Percentiles rank a stretch among this genome's conserved stretches.
phyloP scores from a whole-genome alignment of 768 basidiomycete species.

The Tricholoma bakamatsutake region DNA sequence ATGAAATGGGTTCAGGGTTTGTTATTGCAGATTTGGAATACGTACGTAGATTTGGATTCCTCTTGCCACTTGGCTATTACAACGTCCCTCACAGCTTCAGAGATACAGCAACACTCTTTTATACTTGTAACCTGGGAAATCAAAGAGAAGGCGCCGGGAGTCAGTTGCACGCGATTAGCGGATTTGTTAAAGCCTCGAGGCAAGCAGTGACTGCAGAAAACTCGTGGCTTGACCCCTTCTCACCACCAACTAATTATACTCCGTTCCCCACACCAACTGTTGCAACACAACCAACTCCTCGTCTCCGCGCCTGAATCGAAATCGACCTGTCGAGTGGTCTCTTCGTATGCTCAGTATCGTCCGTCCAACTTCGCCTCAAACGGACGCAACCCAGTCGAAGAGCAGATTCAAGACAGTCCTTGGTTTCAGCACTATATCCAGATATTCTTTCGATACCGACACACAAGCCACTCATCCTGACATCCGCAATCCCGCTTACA shows the following conservation, averaged over 20 bases:
- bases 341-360: constrained; percentile 9
- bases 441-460: constrained; percentile 27
- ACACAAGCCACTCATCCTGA: constrained; percentile 20
- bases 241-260: constrained; percentile 5
- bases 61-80: background rate
- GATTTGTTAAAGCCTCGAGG: constrained; percentile 22
- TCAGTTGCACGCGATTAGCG: constrained; percentile 14
- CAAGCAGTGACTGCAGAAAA: constrained; percentile 13
- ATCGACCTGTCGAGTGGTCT: constrained; percentile 1
- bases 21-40: background rate
- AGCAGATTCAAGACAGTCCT: constrained; percentile 45
- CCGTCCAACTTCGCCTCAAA: constrained; percentile 10
- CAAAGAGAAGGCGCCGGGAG: constrained; percentile 5
- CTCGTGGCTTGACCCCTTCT: constrained; percentile 17
- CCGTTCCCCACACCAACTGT: constrained; percentile 3
- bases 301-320: background rate
- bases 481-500: constrained; percentile 22
- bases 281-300: background rate
- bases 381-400: constrained; percentile 25
- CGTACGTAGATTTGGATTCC: background rate
- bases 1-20: background rate
- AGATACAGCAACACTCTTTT: constrained; percentile 16
- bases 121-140: constrained; percentile 9
- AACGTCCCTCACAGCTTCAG: constrained; percentile 2
- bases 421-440: constrained; percentile 33